phyloP scores from a whole-genome alignment of 139 green algal species.

The Coelastrella sp. region DNA sequence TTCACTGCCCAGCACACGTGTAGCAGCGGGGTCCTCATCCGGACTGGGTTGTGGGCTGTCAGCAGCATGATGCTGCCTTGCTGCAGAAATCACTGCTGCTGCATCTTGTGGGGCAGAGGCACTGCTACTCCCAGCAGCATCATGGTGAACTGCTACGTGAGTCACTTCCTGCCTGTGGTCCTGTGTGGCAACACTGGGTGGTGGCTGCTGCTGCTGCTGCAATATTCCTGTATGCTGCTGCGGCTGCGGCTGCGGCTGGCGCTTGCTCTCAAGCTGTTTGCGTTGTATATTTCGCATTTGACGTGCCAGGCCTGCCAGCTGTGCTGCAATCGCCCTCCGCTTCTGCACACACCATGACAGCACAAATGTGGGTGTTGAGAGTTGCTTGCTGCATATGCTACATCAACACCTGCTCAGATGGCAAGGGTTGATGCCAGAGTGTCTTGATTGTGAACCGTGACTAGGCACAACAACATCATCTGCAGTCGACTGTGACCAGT shows the following conservation, averaged over 20 bases:
- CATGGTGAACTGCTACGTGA: too few relatives aligned
- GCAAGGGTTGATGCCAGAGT: too few relatives aligned
- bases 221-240: background rate
- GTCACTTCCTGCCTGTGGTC: background rate
- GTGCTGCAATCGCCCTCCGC: conserved; percentile 26
- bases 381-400: too few relatives aligned
- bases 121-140: too few relatives aligned
- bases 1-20: background rate
- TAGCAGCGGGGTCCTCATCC: background rate
- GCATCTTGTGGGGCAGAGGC: background rate
- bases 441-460: too few relatives aligned
- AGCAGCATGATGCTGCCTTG: background rate
- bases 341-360: conserved; percentile 9
- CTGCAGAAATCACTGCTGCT: background rate
- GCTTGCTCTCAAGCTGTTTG: conserved; percentile 19
- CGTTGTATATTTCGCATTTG: conserved; percentile 5
- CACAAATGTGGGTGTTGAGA: background rate
- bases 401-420: too few relatives aligned
- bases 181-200: background rate
- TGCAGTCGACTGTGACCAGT: too few relatives aligned
- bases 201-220: background rate
- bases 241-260: conserved; percentile 28
- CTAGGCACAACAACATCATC: too few relatives aligned
- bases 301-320: conserved; percentile 8
- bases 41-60: background rate